Base-by-base conservation (phyloP, 371 early-diverging fungal genomes). In the Mortierella sp. region DNA sequence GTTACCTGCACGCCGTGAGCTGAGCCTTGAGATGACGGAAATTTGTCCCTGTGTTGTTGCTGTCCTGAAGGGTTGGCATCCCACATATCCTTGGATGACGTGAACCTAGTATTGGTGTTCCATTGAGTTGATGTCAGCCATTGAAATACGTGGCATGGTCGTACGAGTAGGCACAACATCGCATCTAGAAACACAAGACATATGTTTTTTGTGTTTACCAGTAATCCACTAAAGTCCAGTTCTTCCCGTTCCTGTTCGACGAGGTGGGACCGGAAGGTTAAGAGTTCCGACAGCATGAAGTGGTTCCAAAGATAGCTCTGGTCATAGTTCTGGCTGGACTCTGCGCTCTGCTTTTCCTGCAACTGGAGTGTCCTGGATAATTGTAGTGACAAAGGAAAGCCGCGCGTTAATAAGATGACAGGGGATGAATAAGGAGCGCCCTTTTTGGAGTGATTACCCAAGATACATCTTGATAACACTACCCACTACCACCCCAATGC, bases 221-320 rank as follows among this genome's bases (percentile, higher is more conserved):
- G 87, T 63, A 95, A 87, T 2, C 95, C 94, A 16, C 92, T 90
- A 34, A 85, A 69, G 75, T 96, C 96, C 50, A 97, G 86, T 45
- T 89, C 88, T 70, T 87, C 88, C 48, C 94, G 92, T 52, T 91
- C 92, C 22, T 85, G 85, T 19, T 88, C 82, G 11, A 89, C 86
- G 69, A 97, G 85, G 76, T 93, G 93, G 14, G 92, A 88, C 64
- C 95, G 89, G 71, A 96, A 94, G 26, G 93, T 90, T 43, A 96
- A 86, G 22, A 97, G 77, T 39, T 94, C 93, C 41, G 91, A 91
- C 34, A 98, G 87, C 85, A 98, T 87, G 79, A 90, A 92, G 58
- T 86, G 88, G 85, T 99, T 99, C 98, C 98, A 99, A 43, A 97
- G 88, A 81, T 95, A 99, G 78, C 91, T 91, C 14, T 88, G 87